Percentiles rank a stretch among this genome's conserved stretches.
Conservation (phyloP, 176 grass and related monocot genomes). For the Zea luxurians region DNA sequence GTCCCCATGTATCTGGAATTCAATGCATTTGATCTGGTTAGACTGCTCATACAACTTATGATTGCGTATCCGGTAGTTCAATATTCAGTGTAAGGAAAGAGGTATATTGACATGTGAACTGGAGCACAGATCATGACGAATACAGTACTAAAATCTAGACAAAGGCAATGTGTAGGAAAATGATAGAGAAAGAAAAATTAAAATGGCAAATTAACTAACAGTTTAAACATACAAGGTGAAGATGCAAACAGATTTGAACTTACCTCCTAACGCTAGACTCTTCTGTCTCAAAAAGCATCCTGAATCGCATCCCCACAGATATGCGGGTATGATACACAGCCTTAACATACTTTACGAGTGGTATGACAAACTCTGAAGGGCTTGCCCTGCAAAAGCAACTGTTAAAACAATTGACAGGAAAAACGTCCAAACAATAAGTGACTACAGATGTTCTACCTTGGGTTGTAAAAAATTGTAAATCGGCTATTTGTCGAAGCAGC, state of each 20-base stretch:
- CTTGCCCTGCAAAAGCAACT: slow-evolving; percentile 67
- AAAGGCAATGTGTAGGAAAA: background rate
- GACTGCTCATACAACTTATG: background rate
- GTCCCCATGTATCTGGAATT: slow-evolving; percentile 94
- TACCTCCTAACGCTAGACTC: slow-evolving; percentile 95
- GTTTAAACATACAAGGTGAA: background rate
- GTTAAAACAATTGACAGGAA: slow-evolving; percentile 9
- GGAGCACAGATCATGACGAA: background rate
- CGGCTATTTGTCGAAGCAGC: slow-evolving; percentile 94
- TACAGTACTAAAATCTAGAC: background rate
- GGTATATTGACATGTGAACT: background rate
- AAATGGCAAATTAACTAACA: background rate
- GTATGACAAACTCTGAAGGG: slow-evolving; percentile 97
- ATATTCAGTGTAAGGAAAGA: background rate
- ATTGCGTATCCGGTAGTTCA: background rate
- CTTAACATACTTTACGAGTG: slow-evolving; percentile 87
- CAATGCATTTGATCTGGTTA: slow-evolving; percentile 9
- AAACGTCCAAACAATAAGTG: background rate
- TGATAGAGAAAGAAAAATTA: background rate
- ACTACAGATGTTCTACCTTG: slow-evolving; percentile 54
- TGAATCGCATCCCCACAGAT: slow-evolving; percentile 95
- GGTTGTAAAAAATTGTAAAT: slow-evolving; percentile 98
- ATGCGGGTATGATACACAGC: slow-evolving; percentile 96
- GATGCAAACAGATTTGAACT: background rate
- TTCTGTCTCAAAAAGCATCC: slow-evolving; percentile 99